Evolutionary conservation across 805 yeast genomes (phyloP).

Genomic region (Starmerella asiatica): DNA sequence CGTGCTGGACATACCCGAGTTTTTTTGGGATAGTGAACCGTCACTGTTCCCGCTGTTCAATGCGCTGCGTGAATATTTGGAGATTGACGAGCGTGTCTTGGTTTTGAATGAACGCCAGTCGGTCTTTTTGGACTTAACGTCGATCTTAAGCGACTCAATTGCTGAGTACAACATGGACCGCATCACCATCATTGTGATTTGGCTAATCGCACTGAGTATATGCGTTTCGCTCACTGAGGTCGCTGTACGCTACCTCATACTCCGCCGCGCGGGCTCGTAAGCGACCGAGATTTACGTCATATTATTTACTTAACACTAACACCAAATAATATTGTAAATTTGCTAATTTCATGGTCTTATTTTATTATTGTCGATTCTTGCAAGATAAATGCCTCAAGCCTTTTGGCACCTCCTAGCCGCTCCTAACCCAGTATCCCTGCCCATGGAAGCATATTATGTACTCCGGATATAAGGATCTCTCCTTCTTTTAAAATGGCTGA

Average conservation of each 20-base stretch:
- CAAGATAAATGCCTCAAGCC: too few relatives aligned
- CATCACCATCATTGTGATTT: conserved; percentile 79
- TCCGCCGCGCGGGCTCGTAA: background rate
- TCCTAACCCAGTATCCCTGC: too few relatives aligned
- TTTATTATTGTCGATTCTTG: too few relatives aligned
- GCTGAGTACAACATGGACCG: conserved; percentile 87
- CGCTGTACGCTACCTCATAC: conserved; percentile 16
- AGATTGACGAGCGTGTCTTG: conserved; percentile 87
- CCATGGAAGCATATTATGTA: too few relatives aligned
- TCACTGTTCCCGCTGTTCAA: conserved; percentile 82
- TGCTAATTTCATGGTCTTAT: background rate
- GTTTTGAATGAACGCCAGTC: conserved; percentile 88
- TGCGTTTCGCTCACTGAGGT: conserved; percentile 34
- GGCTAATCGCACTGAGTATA: conserved; percentile 66
- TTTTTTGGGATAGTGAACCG: conserved; percentile 92
- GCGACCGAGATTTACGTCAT: too few relatives aligned
- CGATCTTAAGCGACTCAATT: conserved; percentile 82
- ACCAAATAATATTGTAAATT: too few relatives aligned
- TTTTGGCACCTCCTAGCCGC: too few relatives aligned
- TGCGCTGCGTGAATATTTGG: conserved; percentile 83
- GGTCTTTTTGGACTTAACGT: conserved; percentile 85
- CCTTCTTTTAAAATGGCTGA: too few relatives aligned
- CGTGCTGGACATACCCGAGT: conserved; percentile 88
- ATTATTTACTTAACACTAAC: background rate
- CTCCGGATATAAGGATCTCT: too few relatives aligned